Conservation (phyloP, 1,139 yeast species). For the Arxiozyma bovina region DNA sequence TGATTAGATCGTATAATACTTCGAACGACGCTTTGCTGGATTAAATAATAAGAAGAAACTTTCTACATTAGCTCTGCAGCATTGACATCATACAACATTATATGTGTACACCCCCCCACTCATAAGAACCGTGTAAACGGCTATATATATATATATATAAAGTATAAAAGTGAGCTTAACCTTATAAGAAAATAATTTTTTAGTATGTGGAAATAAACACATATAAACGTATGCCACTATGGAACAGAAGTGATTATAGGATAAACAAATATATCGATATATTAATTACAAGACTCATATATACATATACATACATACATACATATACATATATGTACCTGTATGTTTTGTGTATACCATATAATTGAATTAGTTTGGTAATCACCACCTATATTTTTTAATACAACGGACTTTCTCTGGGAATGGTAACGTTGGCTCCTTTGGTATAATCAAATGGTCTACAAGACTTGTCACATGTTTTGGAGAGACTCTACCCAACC, state of each 20-base stretch:
- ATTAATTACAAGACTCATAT: neutral
- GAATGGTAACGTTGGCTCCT: conserved; percentile 23
- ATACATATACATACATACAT: neutral
- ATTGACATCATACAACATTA: neutral
- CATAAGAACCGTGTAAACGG: too few relatives aligned
- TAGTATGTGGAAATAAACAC: neutral
- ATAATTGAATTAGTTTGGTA: neutral
- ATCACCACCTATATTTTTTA: conserved; percentile 26
- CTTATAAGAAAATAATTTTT: neutral
- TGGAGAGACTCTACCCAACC: conserved; percentile 85
- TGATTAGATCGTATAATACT: too few relatives aligned
- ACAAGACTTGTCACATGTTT: conserved; percentile 64
- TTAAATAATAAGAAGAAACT: neutral
- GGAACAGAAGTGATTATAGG: neutral
- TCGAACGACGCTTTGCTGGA: too few relatives aligned
- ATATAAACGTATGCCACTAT: neutral
- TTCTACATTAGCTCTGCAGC: neutral
- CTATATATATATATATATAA: too few relatives aligned
- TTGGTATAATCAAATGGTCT: conserved; percentile 39
- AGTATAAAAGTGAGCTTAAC: neutral
- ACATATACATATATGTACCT: neutral
- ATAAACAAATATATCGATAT: too few relatives aligned
- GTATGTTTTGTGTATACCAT: too few relatives aligned
- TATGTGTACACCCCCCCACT: too few relatives aligned
- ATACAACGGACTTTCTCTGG: conserved; percentile 32